Base-by-base conservation (phyloP, 2,329 filamentous ascomycete genomes). In the Alternaria conjuncta region DNA sequence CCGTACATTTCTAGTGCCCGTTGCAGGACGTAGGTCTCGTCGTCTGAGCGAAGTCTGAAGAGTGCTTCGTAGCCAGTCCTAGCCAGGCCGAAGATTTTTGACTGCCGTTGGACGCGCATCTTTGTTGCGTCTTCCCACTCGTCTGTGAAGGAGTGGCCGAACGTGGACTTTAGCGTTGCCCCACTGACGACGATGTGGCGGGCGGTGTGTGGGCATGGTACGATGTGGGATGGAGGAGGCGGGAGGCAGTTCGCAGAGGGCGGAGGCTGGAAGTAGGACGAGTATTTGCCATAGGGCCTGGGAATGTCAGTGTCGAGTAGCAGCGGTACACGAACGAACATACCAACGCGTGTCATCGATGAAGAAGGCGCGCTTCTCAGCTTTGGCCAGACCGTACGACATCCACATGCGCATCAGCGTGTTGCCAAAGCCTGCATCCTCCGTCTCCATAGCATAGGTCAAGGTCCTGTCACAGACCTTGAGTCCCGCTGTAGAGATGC, bases 401-500 rank as follows among this genome's bases (percentile, higher is more conserved):
- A 91, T 90, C 93, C 93, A 97, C 60, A 97, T 77, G 74, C 90
- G 86, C 86, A 96, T 89, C 63, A 97, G 80, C 2, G 90, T 89
- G 67, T 88, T 89, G 6, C 93, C 93, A 10, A 97, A 83, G 3
- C 93, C 93, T 3, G 92, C 92, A 71, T 95, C 89, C 4, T 86
- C 80, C 8, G 89, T 85, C 75, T 95, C 92, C 72, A 97, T 84
- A 2, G 94, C 87, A 76, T 91, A 96, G 0, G 92, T 97, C 80
- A 97, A 83, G 63, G 88, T 92, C 67, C 80, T 88, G 50, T 88
- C 83, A 81, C 93, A 97, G 15, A 90, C 81, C 10, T 87, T 75
- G 68, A 76, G 83, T n/a, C 75, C 75, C 41, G 72, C 64, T 15
- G 70, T 71, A 15, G 71, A 71, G 43, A 71, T 67, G 7, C 74